These are phyloP conservation scores for Cymodocea nodosa DNA, from an alignment of 116 monocot genomes.

Conservation along the genomic window DNA sequence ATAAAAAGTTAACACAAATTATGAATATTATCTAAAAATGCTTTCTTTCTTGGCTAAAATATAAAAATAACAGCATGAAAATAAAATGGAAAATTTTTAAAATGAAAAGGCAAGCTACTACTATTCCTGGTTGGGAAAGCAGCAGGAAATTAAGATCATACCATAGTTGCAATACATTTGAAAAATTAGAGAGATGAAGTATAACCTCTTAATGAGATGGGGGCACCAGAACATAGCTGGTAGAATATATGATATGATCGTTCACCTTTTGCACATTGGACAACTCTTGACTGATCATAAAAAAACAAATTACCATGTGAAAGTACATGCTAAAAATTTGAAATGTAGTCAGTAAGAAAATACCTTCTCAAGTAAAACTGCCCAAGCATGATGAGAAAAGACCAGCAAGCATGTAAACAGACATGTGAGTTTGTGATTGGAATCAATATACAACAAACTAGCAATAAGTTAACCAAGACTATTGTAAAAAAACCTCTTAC, in stretches of 20 bases:
- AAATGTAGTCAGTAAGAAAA: background rate
- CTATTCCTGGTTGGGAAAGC: background rate
- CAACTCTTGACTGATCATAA: conserved; percentile 87
- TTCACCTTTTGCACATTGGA: conserved; percentile 88
- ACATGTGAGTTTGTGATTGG: background rate
- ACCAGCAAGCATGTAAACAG: conserved; percentile 1
- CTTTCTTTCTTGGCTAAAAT: too few relatives aligned
- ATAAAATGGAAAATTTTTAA: background rate
- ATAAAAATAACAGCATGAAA: too few relatives aligned
- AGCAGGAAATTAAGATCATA: background rate
- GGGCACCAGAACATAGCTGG: conserved; percentile 92
- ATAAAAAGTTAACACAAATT: too few relatives aligned
- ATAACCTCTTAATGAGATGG: conserved; percentile 64
- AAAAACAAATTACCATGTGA: background rate
- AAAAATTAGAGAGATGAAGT: background rate
- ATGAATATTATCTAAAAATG: too few relatives aligned
- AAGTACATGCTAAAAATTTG: background rate
- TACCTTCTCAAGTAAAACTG: conserved; percentile 99
- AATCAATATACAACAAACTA: background rate
- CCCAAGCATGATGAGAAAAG: background rate
- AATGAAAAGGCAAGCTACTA: background rate
- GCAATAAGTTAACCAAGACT: background rate
- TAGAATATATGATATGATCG: conserved; percentile 98
- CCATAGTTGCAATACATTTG: background rate
- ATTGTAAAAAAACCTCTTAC: conserved; percentile 29